Evolutionary conservation across 345 rosid genomes (phyloP), one percentile per base, ranked within the genome.

Genomic region (Aurinia saxatilis): DNA sequence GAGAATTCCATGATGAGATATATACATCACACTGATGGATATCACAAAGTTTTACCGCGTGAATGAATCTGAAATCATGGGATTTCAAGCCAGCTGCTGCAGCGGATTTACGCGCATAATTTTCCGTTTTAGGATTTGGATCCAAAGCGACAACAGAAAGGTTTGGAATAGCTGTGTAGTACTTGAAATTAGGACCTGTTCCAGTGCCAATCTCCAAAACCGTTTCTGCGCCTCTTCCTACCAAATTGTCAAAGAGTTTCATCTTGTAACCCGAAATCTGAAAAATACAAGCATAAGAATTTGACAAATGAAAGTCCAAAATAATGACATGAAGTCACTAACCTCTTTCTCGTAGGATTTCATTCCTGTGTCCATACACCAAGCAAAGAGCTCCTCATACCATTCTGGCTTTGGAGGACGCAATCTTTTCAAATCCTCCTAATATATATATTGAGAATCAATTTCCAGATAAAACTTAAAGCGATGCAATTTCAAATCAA

Each of bases 131-230:
- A 63, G 57, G 50, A 48, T 82, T 86, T 5, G 96, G 96, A 81
- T 92, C 95, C 44, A 87, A 46, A 18, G 91, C 96, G 8, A 83
- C 52, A 66, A 88, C 88, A 53, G 71, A 78, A 23, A 86, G 23
- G 45, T 78, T 78, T 46, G 68, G 60, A 51, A 59, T 72, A 57
- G 27, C 15, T 2, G 86, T 78, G 73, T 84, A 85, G 65, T 84
- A 92, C 29, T 68, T 80, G 75, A 92, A 82, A 63, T 92, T 86
- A 1, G 98, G 95, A 50, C 91, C 95, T 5, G 98, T 80, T 10
- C 98, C 96, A 50, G 84, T 76, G 6, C 96, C 98, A 62, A 91
- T 78, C 82, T 91, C 96, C 77, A 91, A 61, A 33, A 86, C 80
- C 41, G 70, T 77, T 77, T 78, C 71, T 17, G 81, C 85, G 4